Evolutionary conservation across 2,329 filamentous ascomycete genomes (phyloP).

Genomic region (Tolypocladium guangdongense): DNA sequence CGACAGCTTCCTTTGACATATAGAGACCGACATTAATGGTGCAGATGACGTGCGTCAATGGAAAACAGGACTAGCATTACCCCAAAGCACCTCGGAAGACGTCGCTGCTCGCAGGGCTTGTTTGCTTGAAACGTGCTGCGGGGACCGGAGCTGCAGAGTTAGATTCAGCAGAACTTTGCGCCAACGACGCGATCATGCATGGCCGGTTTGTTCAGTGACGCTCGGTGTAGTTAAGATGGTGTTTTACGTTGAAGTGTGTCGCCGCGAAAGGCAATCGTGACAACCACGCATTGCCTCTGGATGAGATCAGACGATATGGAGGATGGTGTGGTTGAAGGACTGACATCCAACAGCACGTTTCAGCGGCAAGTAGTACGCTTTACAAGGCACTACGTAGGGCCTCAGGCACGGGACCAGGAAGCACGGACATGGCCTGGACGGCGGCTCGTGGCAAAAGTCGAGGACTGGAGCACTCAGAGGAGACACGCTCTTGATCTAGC

Average conservation of each 20-base stretch:
- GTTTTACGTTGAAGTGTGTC: background rate
- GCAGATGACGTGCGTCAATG: background rate
- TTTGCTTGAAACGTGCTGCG: background rate
- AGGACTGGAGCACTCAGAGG: background rate
- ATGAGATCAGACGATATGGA: background rate
- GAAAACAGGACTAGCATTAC: background rate
- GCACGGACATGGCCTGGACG: background rate
- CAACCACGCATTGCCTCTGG: background rate
- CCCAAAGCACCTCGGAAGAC: background rate
- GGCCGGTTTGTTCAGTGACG: background rate
- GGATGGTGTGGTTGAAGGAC: background rate
- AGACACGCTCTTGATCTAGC: background rate
- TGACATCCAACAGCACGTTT: background rate
- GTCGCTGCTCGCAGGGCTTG: background rate
- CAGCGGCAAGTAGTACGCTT: background rate
- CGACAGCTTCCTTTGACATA: background rate
- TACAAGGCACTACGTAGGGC: background rate
- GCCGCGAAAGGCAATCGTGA: background rate
- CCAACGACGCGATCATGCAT: background rate
- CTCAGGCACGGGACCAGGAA: background rate
- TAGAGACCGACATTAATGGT: background rate
- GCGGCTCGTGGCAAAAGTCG: background rate
- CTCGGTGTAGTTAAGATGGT: background rate
- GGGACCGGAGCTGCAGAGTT: background rate
- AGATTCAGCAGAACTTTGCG: background rate